Conservation (phyloP, 1,284 basidiomycete species). For the Ustilago crameri region DNA sequence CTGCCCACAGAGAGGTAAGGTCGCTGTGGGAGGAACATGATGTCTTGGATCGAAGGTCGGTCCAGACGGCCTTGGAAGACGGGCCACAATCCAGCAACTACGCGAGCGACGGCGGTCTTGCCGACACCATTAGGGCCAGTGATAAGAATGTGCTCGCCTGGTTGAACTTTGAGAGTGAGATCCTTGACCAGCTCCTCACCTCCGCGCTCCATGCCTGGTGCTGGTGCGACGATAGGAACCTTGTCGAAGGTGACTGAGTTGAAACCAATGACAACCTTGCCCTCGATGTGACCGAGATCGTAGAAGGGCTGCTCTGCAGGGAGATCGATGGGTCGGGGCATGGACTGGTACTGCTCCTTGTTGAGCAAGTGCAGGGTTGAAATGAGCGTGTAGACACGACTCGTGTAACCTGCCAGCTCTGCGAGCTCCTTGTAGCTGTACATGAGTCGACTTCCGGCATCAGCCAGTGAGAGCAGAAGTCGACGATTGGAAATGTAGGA, state of each 20-base stretch:
- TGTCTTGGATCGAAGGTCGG: constrained; percentile 69
- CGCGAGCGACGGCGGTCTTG: constrained; percentile 90
- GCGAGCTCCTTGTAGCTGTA: constrained; percentile 86
- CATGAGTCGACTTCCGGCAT: constrained; percentile 92
- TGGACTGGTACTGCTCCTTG: constrained; percentile 62
- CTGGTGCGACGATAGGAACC: constrained; percentile 82
- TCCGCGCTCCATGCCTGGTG: constrained; percentile 71
- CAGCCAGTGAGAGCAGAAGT: constrained; percentile 88
- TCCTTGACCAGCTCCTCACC: constrained; percentile 78
- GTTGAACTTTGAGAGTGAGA: constrained; percentile 77
- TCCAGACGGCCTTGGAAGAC: constrained; percentile 70
- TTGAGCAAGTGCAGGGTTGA: constrained; percentile 78
- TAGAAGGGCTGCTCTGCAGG: constrained; percentile 59
- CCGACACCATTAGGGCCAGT: constrained; percentile 85
- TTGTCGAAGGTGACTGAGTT: constrained; percentile 53
- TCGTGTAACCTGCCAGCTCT: constrained; percentile 90
- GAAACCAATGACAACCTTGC: constrained; percentile 52
- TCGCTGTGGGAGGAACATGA: constrained; percentile 91
- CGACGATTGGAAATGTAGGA: constrained; percentile 87
- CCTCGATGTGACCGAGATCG: constrained; percentile 69
- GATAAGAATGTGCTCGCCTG: constrained; percentile 91
- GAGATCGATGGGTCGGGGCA: constrained; percentile 58
- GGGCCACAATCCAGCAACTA: constrained; percentile 88
- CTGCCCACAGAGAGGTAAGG: constrained; percentile 89
- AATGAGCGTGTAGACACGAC: constrained; percentile 86